phyloP scores from a whole-genome alignment of 805 yeast genomes.

The Maudiozyma bulderi region DNA sequence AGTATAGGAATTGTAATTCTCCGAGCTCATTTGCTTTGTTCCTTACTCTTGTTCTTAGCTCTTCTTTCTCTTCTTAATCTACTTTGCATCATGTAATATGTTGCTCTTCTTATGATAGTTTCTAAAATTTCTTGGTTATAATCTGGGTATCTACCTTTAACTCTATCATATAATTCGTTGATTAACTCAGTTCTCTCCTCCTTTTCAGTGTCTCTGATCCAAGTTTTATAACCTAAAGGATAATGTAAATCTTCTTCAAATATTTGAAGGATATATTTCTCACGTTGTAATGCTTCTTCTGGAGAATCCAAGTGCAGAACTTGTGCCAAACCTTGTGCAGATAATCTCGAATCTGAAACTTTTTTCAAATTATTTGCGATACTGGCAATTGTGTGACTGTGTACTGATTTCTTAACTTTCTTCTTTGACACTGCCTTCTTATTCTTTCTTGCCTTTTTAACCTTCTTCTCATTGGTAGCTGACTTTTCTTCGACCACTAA shows the following conservation, averaged over 20 bases:
- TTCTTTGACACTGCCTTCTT: background rate
- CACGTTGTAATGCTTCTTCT: slow-evolving; percentile 48
- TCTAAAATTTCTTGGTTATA: slow-evolving; percentile 44
- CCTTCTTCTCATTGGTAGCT: background rate
- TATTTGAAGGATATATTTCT: slow-evolving; percentile 41
- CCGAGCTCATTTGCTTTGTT: background rate
- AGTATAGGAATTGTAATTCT: too few relatives aligned
- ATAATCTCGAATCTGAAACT: slow-evolving; percentile 45
- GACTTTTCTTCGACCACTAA: background rate
- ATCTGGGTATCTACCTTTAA: slow-evolving; percentile 39
- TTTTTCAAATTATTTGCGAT: slow-evolving; percentile 9
- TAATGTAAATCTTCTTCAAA: slow-evolving; percentile 54
- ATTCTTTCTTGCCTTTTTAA: background rate
- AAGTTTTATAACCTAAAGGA: slow-evolving; percentile 66
- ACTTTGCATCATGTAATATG: slow-evolving; percentile 73
- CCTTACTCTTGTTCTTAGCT: slow-evolving; percentile 30
- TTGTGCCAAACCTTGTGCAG: slow-evolving; percentile 45
- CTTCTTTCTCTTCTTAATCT: slow-evolving; percentile 61
- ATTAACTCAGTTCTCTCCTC: slow-evolving; percentile 44
- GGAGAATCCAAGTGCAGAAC: slow-evolving; percentile 41
- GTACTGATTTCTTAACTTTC: slow-evolving; percentile 1
- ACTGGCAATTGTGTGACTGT: slow-evolving; percentile 5
- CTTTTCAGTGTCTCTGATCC: slow-evolving; percentile 71
- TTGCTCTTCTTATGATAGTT: slow-evolving; percentile 69
- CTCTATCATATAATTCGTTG: slow-evolving; percentile 37